These are phyloP conservation scores for Gardenia jasminoides DNA, from an alignment of 257 asterid species.

Conservation along the genomic window DNA sequence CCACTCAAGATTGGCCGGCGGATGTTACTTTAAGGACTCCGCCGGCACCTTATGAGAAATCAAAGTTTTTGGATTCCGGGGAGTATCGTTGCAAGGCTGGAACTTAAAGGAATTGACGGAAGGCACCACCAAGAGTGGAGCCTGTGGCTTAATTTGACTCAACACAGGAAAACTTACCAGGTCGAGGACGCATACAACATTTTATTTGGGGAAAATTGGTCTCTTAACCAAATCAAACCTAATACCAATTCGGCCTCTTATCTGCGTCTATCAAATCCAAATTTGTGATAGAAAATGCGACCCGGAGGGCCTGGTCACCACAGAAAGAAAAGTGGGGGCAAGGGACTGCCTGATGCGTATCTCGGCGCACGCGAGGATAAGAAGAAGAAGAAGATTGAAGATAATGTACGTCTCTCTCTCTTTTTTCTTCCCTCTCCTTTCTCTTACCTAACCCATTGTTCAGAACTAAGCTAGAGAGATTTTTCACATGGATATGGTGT, in stretches of 20 bases:
- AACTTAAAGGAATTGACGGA: neutral
- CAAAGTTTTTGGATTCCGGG: too few species aligned
- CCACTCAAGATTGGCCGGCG: too few species aligned
- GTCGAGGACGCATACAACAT: neutral
- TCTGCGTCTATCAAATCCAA: neutral
- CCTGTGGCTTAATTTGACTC: conserved; percentile 1
- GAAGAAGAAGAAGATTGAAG: neutral
- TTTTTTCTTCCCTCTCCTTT: neutral
- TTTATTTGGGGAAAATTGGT: neutral
- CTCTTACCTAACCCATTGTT: neutral
- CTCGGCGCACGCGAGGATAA: conserved; percentile 1
- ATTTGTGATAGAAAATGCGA: neutral
- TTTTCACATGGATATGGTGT: neutral
- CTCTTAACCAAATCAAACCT: neutral
- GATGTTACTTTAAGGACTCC: too few species aligned
- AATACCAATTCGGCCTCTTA: neutral
- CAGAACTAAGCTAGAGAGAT: neutral
- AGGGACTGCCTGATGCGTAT: neutral
- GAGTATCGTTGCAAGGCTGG: too few species aligned
- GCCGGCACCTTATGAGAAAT: too few species aligned
- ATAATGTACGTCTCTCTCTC: neutral
- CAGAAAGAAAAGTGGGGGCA: neutral
- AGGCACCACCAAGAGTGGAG: neutral
- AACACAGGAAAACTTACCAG: neutral
- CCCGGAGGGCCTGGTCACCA: neutral